Evolutionary conservation across 1,284 basidiomycete species (phyloP).

Genomic region (Athelia sp.): DNA sequence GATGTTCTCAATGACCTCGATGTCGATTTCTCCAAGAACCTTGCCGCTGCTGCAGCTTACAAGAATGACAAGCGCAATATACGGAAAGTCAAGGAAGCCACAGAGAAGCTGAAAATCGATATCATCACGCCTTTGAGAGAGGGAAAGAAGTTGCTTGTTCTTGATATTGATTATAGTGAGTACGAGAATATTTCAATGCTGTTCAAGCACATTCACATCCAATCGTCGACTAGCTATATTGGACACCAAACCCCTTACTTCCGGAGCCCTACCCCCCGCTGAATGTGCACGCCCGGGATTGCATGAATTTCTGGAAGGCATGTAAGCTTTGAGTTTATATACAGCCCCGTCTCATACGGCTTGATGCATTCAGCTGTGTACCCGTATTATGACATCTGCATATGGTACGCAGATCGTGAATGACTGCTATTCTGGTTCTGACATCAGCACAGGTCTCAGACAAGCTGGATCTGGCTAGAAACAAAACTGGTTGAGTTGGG

Average conservation of each 20-base stretch:
- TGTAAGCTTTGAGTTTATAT: no score
- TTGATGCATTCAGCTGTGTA: conserved; percentile 61
- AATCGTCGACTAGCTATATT: conserved; percentile 53
- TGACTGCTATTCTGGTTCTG: not conserved
- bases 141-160: conserved; percentile 77
- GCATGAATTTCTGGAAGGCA: conserved; percentile 72
- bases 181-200: not conserved
- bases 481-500: conserved; percentile 85
- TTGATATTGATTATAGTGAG: conserved; percentile 87
- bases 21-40: conserved; percentile 65
- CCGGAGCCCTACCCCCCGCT: conserved; percentile 68
- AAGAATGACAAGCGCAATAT: conserved; percentile 72
- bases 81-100: conserved; percentile 72
- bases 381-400: conserved; percentile 80
- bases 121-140: conserved; percentile 72
- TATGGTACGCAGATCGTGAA: conserved; percentile 48
- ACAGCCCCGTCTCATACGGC: no score
- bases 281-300: conserved; percentile 82
- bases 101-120: conserved; percentile 60
- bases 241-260: conserved; percentile 78
- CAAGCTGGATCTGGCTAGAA: conserved; percentile 90
- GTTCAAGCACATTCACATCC: not conserved
- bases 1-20: conserved; percentile 80
- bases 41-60: conserved; percentile 52
- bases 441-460: conserved; percentile 67